These are phyloP conservation scores for Thuja plicata DNA, from an alignment of 83 land plant genomes.

Conservation along the genomic window DNA sequence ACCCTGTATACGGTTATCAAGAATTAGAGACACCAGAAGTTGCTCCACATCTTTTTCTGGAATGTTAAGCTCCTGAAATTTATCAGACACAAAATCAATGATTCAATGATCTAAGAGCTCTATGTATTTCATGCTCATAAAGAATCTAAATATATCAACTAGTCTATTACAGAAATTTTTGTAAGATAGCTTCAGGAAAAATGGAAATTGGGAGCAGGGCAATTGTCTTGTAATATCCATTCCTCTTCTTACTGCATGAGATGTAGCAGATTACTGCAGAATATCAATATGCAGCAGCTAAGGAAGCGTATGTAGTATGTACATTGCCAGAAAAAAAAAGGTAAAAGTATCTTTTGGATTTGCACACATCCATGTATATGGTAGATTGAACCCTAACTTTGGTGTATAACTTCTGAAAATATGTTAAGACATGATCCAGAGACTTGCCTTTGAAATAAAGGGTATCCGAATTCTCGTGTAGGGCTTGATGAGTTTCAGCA, in stretches of 20 bases:
- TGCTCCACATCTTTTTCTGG: constrained; percentile 98
- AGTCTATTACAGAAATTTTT: background rate
- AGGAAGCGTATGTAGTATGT: background rate
- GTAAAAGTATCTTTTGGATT: background rate
- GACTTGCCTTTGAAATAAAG: constrained; percentile 75
- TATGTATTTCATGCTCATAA: background rate
- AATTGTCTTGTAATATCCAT: background rate
- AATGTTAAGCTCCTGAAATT: constrained; percentile 88
- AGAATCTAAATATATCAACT: background rate
- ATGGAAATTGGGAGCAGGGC: background rate
- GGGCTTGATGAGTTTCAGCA: constrained; percentile 96
- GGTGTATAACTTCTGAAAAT: background rate
- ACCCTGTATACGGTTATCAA: constrained; percentile 93
- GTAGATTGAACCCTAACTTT: background rate
- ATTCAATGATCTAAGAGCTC: background rate
- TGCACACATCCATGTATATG: background rate
- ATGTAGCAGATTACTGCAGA: background rate
- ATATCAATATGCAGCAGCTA: background rate
- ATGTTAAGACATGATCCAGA: background rate
- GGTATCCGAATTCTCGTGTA: constrained; percentile 97
- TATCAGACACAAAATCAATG: background rate
- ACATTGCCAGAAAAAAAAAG: background rate
- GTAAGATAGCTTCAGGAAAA: background rate
- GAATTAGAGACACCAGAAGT: constrained; percentile 86
- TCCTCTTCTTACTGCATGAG: background rate